Percentiles rank a stretch among this genome's conserved stretches.
phyloP scores from a whole-genome alignment of 2,329 filamentous ascomycete species.

The Diplodia intermedia region DNA sequence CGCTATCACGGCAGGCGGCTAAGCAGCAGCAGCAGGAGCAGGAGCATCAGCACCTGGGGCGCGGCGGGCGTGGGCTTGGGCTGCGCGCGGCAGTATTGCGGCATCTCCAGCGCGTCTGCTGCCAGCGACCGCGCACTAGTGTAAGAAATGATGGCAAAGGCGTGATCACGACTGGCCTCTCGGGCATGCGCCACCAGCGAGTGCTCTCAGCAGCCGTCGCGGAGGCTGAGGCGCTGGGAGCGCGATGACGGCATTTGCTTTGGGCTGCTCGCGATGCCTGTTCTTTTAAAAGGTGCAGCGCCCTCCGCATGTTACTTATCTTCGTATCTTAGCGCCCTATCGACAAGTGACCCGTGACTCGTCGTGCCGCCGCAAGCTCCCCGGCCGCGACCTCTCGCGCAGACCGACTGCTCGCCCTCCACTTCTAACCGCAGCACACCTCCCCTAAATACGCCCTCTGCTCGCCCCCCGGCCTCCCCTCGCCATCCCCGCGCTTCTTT shows the following conservation, averaged over 20 bases:
- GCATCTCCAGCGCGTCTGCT: slow-evolving; percentile 26
- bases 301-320: slow-evolving; percentile 13
- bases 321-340: slow-evolving; percentile 12
- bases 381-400: slow-evolving; percentile 19
- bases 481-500: slow-evolving; percentile 16
- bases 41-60: neutral
- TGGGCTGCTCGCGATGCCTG: slow-evolving; percentile 20
- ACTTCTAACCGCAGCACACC: slow-evolving; percentile 20
- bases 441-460: slow-evolving; percentile 20
- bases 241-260: slow-evolving; percentile 26
- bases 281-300: slow-evolving; percentile 3
- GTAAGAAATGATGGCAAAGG: slow-evolving; percentile 29
- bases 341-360: slow-evolving; percentile 20
- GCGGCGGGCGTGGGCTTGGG: neutral
- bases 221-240: slow-evolving; percentile 14
- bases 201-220: neutral
- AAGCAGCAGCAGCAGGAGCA: neutral
- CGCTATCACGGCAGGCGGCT: slow-evolving; percentile 24
- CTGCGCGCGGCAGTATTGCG: slow-evolving; percentile 14
- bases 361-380: slow-evolving; percentile 7
- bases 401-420: slow-evolving; percentile 24
- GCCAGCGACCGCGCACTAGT: slow-evolving; percentile 18
- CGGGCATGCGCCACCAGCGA: slow-evolving; percentile 29
- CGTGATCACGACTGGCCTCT: slow-evolving; percentile 27
- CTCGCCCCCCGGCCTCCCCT: slow-evolving; percentile 10